Conservation (phyloP, 2,329 filamentous ascomycete species). For the Cephalotrichum gorgonifer region DNA sequence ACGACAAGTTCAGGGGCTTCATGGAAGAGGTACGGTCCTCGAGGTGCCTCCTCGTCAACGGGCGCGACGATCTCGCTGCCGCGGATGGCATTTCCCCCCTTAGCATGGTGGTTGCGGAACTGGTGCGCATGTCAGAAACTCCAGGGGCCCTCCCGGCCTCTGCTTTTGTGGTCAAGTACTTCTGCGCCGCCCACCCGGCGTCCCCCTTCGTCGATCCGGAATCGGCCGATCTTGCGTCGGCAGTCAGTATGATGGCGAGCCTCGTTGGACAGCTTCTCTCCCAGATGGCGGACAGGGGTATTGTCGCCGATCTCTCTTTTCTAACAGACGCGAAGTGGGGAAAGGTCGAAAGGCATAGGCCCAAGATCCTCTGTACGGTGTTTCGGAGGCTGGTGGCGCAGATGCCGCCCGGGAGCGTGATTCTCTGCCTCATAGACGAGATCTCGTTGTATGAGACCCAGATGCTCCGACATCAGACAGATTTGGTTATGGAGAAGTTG, state of each 20-base stretch:
- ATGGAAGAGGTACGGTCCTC: background rate
- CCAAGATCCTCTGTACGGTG: background rate
- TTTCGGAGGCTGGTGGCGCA: background rate
- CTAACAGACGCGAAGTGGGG: background rate
- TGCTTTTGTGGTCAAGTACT: background rate
- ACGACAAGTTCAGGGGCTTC: background rate
- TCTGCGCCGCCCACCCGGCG: background rate
- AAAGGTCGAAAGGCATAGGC: background rate
- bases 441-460: background rate
- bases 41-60: constrained; percentile 2
- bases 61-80: background rate
- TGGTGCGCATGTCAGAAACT: background rate
- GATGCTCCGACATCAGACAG: too few relatives aligned
- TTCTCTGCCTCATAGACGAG: background rate
- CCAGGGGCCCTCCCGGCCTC: background rate
- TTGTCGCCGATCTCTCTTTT: background rate
- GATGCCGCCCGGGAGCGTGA: background rate
- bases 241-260: background rate
- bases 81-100: background rate
- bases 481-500: too few relatives aligned
- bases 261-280: background rate
- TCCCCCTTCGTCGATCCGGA: background rate
- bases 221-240: background rate
- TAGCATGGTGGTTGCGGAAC: background rate
- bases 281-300: background rate